phyloP scores from a whole-genome alignment of 116 monocot genomes.

The Dioscorea cayenensis region DNA sequence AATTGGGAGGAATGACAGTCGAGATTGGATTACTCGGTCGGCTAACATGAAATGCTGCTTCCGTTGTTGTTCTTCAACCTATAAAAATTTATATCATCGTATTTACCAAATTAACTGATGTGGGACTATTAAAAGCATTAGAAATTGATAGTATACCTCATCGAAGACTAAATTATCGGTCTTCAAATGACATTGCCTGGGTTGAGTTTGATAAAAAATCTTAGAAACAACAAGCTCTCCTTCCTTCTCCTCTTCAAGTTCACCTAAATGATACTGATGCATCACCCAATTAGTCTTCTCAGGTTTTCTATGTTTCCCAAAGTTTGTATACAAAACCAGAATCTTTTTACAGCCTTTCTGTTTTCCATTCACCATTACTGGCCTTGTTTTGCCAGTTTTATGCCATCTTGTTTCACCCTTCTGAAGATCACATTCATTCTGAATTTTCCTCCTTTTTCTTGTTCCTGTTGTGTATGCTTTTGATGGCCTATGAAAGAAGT shows the following conservation, averaged over 20 bases:
- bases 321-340: slow-evolving; percentile 87
- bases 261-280: slow-evolving; percentile 92
- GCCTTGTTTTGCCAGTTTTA: slow-evolving; percentile 93
- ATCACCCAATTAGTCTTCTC: slow-evolving; percentile 99
- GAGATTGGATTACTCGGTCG: slow-evolving; percentile 54
- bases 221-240: slow-evolving; percentile 91
- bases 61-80: slow-evolving; percentile 13
- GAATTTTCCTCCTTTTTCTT: slow-evolving; percentile 87
- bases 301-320: slow-evolving; percentile 88
- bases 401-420: slow-evolving; percentile 92
- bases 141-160: slow-evolving; percentile 31
- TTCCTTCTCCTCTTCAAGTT: slow-evolving; percentile 85
- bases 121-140: not conserved
- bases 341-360: slow-evolving; percentile 97
- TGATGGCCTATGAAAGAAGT: slow-evolving; percentile 97
- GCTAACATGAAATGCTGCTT: slow-evolving; percentile 40
- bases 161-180: slow-evolving; percentile 77
- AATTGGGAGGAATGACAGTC: slow-evolving; percentile 27
- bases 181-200: slow-evolving; percentile 78
- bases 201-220: slow-evolving; percentile 95
- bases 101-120: not conserved
- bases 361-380: slow-evolving; percentile 65
- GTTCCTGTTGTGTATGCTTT: slow-evolving; percentile 99
- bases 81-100: too few relatives aligned
- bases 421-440: slow-evolving; percentile 58